Evolutionary conservation across 2,329 filamentous ascomycete species (phyloP), one percentile per base, ranked within the genome.

Genomic region (Curvularia verruculosa): DNA sequence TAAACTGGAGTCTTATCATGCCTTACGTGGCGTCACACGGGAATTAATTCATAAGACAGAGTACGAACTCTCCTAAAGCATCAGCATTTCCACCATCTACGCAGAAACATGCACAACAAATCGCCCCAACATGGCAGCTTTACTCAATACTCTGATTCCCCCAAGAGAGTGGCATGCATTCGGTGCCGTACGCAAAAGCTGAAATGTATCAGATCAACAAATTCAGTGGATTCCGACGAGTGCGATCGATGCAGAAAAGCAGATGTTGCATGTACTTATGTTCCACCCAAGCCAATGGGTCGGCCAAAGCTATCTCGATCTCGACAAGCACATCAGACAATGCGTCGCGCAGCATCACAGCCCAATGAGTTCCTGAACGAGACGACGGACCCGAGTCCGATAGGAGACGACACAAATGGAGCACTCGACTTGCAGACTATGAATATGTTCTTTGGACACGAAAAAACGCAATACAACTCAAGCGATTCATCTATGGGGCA

Each of bases 151-250:
- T 13, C 36, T 13, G 48, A 50, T 21, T 10, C 9, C 34, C 4
- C 26, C n/a, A 50, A 50, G 36, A 50, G 48, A 31, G 48, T 50
- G 24, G 48, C 48, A 1, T 50, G 48, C 10, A 50, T 31, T 19
- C 48, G 48, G 10, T 50, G 48, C 37, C 48, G 48, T 29, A 31
- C 48, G 8, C 48, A 50, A 19, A 50, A 50, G 24, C 48, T 50
- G 3, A 50, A 50, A 50, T 50, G 37, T 40, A 29, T 41, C 48
- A 50, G 31, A 29, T 50, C 48, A n/a, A 41, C 48, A 12, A 8
- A 18, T 40, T n/a, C 48, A 29, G 23, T 23, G 7, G 24, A 40
- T 5, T 19, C 24, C 4, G 40, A n/a, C 18, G 12, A 24, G 15
- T 50, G 48, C 8, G 37, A 50, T n/a, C 48, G 48, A 7, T 50